Base-by-base conservation (phyloP, 805 yeast genomes). In the Wickerhamiella kazuoi region DNA sequence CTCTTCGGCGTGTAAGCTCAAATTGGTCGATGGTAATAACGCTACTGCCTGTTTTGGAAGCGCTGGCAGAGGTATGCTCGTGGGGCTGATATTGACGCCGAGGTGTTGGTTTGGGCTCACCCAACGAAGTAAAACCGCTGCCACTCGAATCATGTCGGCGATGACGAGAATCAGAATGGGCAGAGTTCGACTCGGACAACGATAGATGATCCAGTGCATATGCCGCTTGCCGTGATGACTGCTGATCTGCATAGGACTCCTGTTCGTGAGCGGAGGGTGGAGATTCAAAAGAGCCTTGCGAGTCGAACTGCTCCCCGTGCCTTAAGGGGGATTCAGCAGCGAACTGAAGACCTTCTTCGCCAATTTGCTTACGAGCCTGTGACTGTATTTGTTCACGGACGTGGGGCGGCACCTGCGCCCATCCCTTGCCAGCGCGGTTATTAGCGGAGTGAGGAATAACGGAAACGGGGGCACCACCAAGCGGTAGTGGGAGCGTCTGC, bases 1-100 rank as follows among this genome's bases (percentile, higher is more conserved):
- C 63, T 7, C 46, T 47, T 7, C 49, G 41, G 8, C 59, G 50
- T 9, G 44, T 37, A 2, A 42, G 35, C 38, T 57, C 61, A 42
- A 57, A 52, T 36, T 48, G 48, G 35, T 53, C 55, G 2, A 52
- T 51, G 5, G 56, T 51, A 23, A 54, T 33, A 11, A 23, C 26
- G 26, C 26, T 23, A n/a, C n/a, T n/a, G 11, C 11, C 26, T 11
- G 9, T 6, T 23, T 23, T 23, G 9, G 26, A 6, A 23, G 6
- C 9, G 9, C 26, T 11, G 6, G 9, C 26, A 23, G 26, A 7
- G 11, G 26, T 7, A 11, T 11, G 6, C 9, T 23, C 26, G 11
- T 6, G 11, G 6, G 11, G 6, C 26, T 6, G 6, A 11, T 23
- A 23, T 11, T 23, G 26, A 6, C 26, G 6, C 6, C 26, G 26